phyloP scores from a whole-genome alignment of 2,329 filamentous ascomycete species.

The Aspergillus pseudoterreus region DNA sequence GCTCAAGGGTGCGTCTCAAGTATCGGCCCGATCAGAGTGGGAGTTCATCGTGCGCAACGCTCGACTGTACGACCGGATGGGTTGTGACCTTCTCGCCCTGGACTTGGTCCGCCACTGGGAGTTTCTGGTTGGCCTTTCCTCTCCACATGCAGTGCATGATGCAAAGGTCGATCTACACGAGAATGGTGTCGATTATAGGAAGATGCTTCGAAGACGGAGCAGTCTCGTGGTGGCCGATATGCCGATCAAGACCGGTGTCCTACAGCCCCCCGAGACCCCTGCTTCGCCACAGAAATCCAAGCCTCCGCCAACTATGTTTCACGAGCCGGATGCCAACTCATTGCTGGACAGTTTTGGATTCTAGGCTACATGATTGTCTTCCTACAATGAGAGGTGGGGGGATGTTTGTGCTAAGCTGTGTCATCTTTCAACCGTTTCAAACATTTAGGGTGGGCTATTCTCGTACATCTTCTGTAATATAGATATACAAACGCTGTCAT shows the following conservation, averaged over 20 bases:
- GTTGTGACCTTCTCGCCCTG: slow-evolving; percentile 83
- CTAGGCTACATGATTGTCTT: slow-evolving; percentile 37
- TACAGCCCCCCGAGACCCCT: slow-evolving; percentile 36
- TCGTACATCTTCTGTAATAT: slow-evolving; percentile 2
- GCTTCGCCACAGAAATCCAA: slow-evolving; percentile 42
- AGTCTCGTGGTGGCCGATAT: slow-evolving; percentile 76
- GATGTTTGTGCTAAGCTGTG: not conserved
- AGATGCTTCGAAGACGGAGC: slow-evolving; percentile 66
- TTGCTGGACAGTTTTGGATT: slow-evolving; percentile 93
- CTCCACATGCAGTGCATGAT: slow-evolving; percentile 36
- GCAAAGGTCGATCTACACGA: slow-evolving; percentile 23
- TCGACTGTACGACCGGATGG: slow-evolving; percentile 81
- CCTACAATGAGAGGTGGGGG: not conserved
- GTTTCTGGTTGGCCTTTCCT: slow-evolving; percentile 30
- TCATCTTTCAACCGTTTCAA: no score
- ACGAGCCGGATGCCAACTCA: slow-evolving; percentile 87
- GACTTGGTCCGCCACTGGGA: slow-evolving; percentile 64
- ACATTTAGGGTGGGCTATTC: not conserved
- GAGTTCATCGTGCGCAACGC: slow-evolving; percentile 85
- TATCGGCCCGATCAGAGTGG: slow-evolving; percentile 78
- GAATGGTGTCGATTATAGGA: slow-evolving; percentile 57
- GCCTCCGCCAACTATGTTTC: slow-evolving; percentile 71
- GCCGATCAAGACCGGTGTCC: slow-evolving; percentile 40
- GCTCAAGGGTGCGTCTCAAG: slow-evolving; percentile 76
- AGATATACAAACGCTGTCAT: not conserved